These are phyloP conservation scores for Mycena pura DNA, from an alignment of 768 basidiomycete genomes.

Conservation along the genomic window DNA sequence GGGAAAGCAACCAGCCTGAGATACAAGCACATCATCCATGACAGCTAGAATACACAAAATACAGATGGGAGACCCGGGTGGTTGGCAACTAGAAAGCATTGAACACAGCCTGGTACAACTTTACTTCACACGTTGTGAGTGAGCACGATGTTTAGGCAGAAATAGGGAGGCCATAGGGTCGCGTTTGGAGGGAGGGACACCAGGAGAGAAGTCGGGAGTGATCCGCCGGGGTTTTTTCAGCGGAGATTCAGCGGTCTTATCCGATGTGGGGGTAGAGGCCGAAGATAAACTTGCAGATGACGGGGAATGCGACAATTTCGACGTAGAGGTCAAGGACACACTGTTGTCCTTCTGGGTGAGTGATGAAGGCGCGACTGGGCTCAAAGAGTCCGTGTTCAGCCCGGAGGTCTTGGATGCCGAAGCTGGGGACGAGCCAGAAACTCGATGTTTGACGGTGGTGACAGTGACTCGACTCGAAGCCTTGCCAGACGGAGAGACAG, in stretches of 20 bases:
- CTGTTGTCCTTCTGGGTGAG: background rate
- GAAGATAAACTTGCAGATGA: conserved; percentile 5
- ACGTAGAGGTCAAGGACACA: conserved; percentile 8
- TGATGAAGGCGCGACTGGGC: too few species aligned
- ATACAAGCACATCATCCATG: background rate
- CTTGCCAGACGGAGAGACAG: conserved; percentile 39
- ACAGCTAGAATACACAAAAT: conserved; percentile 19
- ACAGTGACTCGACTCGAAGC: conserved; percentile 55
- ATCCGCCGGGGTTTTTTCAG: conserved; percentile 10
- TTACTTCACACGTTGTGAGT: conserved; percentile 22
- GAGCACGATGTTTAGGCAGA: conserved; percentile 20
- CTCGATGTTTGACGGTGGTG: conserved; percentile 51
- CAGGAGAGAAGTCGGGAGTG: conserved; percentile 1
- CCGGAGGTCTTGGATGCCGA: conserved; percentile 6
- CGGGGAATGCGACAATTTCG: conserved; percentile 10
- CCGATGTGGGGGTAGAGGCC: conserved; percentile 4
- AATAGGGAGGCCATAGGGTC: conserved; percentile 62
- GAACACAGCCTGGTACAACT: background rate
- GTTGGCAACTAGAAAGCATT: background rate
- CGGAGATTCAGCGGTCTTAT: conserved; percentile 7
- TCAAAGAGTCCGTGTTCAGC: too few species aligned
- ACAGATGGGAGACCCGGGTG: conserved; percentile 7
- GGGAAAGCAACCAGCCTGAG: background rate
- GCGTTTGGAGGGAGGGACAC: conserved; percentile 53
- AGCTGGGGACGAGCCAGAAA: conserved; percentile 22